Percentiles rank a stretch among this genome's conserved stretches.
phyloP scores from a whole-genome alignment of 2,329 filamentous ascomycete genomes.

The Sporothrix humicola region DNA sequence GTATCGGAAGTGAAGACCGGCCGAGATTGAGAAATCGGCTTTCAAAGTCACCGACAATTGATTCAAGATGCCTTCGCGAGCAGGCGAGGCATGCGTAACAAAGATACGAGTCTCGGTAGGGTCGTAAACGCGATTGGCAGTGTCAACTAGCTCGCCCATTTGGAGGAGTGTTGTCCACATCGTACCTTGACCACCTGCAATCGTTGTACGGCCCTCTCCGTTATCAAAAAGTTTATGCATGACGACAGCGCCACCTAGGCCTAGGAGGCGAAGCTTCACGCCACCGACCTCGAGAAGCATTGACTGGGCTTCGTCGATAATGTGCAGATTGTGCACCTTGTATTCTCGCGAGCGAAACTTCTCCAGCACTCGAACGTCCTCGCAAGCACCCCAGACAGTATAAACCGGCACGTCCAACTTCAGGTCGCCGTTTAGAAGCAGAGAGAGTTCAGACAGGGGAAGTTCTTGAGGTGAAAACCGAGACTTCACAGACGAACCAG shows the following conservation, averaged over 20 bases:
- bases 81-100: constrained; percentile 94
- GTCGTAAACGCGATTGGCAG: constrained; percentile 96
- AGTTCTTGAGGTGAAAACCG: constrained; percentile 82
- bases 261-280: constrained; percentile 91
- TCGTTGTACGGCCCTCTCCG: constrained; percentile 95
- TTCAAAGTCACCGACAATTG: constrained; percentile 97
- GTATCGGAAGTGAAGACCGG: constrained; percentile 96
- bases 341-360: constrained; percentile 98
- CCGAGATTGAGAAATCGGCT: constrained; percentile 97
- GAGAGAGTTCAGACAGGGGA: constrained; percentile 88
- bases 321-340: constrained; percentile 95
- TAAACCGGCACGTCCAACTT: constrained; percentile 96
- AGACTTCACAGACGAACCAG: constrained; percentile 80
- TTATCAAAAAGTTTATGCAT: constrained; percentile 99
- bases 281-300: constrained; percentile 93
- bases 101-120: constrained; percentile 97
- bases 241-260: constrained; percentile 92
- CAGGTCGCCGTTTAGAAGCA: constrained; percentile 84
- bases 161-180: constrained; percentile 99
- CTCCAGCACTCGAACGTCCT: constrained; percentile 95
- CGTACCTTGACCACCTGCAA: constrained; percentile 95
- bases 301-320: constrained; percentile 97
- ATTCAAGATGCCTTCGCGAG: constrained; percentile 94
- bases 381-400: constrained; percentile 98
- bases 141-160: constrained; percentile 98